Evolutionary conservation across 441 rosid species (phyloP), one percentile per base, ranked within the genome.

Genomic region (Manihot esculenta): DNA sequence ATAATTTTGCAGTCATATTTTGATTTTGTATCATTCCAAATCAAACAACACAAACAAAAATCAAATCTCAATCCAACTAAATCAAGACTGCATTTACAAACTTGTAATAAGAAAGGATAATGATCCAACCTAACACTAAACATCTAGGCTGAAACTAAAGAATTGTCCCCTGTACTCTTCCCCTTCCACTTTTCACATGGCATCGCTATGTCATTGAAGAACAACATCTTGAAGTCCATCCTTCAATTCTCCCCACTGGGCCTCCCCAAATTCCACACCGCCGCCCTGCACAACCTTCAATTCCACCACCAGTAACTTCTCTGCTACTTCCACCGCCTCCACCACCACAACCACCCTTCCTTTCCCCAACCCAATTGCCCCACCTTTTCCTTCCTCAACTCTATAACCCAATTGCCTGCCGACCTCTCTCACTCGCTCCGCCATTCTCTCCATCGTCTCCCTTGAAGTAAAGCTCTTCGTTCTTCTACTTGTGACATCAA

Each of bases 381-480:
- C 86, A 21, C 83, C 80, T 63, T 81, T 85, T 75, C 86, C 89
- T 76, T 72, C 83, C 83, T 84, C 91, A 26, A 88, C 87, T 18
- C 63, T 68, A 35, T 90, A 94, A 0, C 97, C 97, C 70, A 92
- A 70, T 33, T 69, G 84, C 42, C 78, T 86, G 15, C 94, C 99
- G 27, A 89, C 72, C 62, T 73, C 90, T 72, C 78, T 85, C 33
- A 88, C 85, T 70, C 78, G 89, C 83, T 84, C 90, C 80, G 72
- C 78, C 20, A 88, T 87, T 68, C 79, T 81, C 54, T 87, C 85
- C 51, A 68, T 73, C 18, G 84, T 74, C 51, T 82, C 91, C 58
- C 23, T 76, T 0, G 97, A 86, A 0, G 93, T 84, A 72, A 90
- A 94, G 66, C 97, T 86, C 84, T 77, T 86, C 23, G 83, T 89